Percentiles rank a stretch among this genome's conserved stretches.
Conservation (phyloP, 331 rosid genomes). For the Spiraea crenata region DNA sequence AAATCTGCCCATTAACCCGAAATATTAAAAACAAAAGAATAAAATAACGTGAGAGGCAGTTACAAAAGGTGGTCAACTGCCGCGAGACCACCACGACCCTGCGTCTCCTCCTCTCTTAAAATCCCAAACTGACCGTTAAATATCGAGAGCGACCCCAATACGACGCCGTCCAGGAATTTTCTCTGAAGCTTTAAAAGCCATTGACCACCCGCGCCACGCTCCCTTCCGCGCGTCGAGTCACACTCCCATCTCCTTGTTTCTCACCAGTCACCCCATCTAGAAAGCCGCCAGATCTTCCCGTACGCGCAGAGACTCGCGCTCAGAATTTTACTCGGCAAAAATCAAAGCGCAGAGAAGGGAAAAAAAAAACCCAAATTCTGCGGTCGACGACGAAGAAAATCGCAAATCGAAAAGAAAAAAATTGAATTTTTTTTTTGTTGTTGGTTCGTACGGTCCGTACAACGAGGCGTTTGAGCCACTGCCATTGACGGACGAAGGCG, state of each 20-base stretch:
- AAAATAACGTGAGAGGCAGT: neutral
- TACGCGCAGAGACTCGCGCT: constrained; percentile 18
- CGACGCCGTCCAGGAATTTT: neutral
- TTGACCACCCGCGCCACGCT: neutral
- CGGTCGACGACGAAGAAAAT: neutral
- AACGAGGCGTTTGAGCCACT: constrained; percentile 11
- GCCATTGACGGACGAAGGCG: neutral
- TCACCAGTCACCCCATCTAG: neutral
- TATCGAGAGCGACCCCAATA: neutral
- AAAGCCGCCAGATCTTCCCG: neutral
- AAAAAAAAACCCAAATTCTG: neutral
- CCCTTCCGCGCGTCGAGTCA: neutral
- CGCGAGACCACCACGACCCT: neutral
- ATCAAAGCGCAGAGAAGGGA: neutral
- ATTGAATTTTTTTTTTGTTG: too few species aligned
- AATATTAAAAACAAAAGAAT: neutral
- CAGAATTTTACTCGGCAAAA: neutral
- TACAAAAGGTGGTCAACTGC: neutral
- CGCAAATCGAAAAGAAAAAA: neutral
- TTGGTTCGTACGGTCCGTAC: constrained; percentile 8
- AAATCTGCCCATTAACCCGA: too few species aligned
- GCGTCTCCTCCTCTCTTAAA: neutral
- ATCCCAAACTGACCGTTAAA: neutral
- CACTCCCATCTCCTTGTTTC: neutral
- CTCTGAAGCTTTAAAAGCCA: neutral